Evolutionary conservation across 2,329 filamentous ascomycete species (phyloP), one percentile per base, ranked within the genome.

Genomic region (Cryphonectria nitschkei): DNA sequence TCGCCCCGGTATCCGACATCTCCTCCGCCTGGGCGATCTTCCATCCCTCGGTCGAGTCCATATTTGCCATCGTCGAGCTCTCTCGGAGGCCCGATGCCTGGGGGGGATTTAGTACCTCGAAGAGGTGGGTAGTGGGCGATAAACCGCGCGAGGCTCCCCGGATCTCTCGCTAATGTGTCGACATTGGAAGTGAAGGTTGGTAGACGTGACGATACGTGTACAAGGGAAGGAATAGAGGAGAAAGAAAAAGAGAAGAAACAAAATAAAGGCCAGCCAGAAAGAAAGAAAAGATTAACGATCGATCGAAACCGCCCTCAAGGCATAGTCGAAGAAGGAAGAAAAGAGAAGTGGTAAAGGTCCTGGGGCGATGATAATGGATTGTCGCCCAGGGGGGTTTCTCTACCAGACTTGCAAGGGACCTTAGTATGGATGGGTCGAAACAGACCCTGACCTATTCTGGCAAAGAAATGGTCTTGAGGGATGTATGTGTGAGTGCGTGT

Each of bases 361-460:
- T 43, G 66, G 67, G 58, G 68, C 67, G 67, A 61, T 64, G 60
- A 52, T 62, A 63, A 54, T 68, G 66, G 56, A 67, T 69, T 74
- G 70, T 60, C 74, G 66, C 39, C 65, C 67, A 69, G 67, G 71
- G 70, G 73, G 72, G 72, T 72, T 68, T 64, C 39, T 74, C 74
- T 72, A 72, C 65, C 64, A 70, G 74, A 75, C 74, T 75, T 74
- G 69, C 73, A 73, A 65, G 78, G 77, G 14, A 39, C 76, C 74
- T 77, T 79, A 78, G 81, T 80, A 80, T 76, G 79, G 80, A 80
- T 79, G 75, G 79, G 81, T 81, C 82, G 82, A 84, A 83, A 83
- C 80, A 82, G 79, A 76, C 79, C 80, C 80, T 79, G 81, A 80
- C 77, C 79, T 79, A 77, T 77, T 79, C 79, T 78, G 63, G 71